Evolutionary conservation across 441 rosid species (phyloP).

Genomic region (Corymbia citriodora): DNA sequence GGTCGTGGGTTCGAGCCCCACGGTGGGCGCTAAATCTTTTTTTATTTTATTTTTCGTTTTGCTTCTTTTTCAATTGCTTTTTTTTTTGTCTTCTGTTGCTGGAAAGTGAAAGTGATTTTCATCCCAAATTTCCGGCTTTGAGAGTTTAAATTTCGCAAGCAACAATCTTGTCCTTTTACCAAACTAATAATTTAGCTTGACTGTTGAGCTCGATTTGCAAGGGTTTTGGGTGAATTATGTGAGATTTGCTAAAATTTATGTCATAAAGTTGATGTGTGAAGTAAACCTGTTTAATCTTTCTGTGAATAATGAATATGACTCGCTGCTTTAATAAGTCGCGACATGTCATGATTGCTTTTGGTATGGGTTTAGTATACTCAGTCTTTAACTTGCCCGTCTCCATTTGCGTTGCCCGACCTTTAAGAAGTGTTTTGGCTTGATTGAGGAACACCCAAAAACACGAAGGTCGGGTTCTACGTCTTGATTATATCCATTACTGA

Average conservation of each 20-base stretch:
- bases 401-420: background rate
- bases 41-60: background rate
- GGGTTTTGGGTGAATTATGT: accelerated
- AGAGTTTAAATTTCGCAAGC: background rate
- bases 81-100: accelerated
- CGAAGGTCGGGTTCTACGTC: background rate
- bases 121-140: background rate
- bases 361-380: no score
- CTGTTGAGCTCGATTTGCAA: accelerated
- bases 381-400: background rate
- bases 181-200: background rate
- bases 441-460: background rate
- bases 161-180: background rate
- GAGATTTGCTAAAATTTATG: background rate
- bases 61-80: background rate
- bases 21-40: no score
- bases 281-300: accelerated
- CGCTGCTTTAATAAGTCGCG: background rate
- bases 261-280: background rate
- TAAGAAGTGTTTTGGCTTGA: no score
- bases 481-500: no score
- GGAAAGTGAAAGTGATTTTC: background rate
- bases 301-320: background rate
- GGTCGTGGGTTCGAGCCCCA: no score
- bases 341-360: background rate